Conservation (phyloP, 306 rosid species). For the Fagus crenata region DNA sequence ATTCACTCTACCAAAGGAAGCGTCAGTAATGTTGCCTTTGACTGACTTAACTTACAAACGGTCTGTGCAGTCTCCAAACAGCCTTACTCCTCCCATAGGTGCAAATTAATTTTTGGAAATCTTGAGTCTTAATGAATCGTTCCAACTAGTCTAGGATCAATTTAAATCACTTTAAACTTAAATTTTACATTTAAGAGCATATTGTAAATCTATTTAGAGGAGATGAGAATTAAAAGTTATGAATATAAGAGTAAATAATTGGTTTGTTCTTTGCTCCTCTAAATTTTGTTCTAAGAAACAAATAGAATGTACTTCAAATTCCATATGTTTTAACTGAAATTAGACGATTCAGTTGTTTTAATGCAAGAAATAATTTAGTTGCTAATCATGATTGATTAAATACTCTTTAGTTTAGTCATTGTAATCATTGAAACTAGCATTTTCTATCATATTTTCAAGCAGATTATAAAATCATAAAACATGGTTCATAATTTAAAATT, state of each 20-base stretch:
- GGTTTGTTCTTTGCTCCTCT: not conserved
- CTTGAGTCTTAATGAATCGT: not conserved
- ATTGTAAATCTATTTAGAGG: not conserved
- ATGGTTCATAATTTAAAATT: too few relatives aligned
- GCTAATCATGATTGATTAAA: not conserved
- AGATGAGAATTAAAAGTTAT: constrained; percentile 4
- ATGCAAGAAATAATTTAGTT: not conserved
- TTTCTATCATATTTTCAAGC: not conserved
- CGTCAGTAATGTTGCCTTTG: constrained; percentile 46
- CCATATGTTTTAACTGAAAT: too few relatives aligned
- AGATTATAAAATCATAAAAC: too few relatives aligned
- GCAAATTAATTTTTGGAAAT: not conserved
- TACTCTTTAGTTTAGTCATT: not conserved
- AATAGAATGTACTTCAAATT: not conserved
- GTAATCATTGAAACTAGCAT: not conserved
- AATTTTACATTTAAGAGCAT: not conserved
- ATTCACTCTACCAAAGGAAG: constrained; percentile 83
- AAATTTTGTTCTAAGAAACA: not conserved
- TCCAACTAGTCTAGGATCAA: not conserved
- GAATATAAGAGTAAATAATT: not conserved
- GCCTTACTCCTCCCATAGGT: constrained; percentile 4
- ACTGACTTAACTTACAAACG: not conserved
- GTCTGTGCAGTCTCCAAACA: constrained; percentile 4
- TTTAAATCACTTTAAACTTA: not conserved
- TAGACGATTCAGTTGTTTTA: too few relatives aligned